phyloP scores from a whole-genome alignment of 2,329 filamentous ascomycete genomes.

The Pseudocercospora pini-densiflorae region DNA sequence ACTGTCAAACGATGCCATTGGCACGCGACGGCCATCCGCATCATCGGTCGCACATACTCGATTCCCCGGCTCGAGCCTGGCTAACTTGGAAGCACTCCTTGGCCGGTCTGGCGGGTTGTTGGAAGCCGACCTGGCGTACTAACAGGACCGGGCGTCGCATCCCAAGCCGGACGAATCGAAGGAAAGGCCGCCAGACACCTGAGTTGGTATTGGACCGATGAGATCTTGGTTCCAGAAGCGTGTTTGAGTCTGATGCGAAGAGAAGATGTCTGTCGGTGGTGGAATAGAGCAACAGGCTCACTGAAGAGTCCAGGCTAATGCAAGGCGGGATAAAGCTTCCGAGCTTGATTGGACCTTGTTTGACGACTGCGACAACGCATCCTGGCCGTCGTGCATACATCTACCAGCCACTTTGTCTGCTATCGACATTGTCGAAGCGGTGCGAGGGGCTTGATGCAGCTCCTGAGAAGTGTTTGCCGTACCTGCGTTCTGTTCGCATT shows the following conservation, averaged over 20 bases:
- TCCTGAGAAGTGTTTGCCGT: background rate
- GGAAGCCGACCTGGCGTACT: background rate
- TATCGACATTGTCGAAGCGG: conserved; percentile 8
- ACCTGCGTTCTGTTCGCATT: conserved; percentile 7
- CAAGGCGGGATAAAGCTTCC: background rate
- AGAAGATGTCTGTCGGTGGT: background rate
- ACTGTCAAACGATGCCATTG: background rate
- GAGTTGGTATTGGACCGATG: background rate
- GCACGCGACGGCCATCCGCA: background rate
- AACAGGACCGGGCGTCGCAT: background rate
- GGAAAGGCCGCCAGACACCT: background rate
- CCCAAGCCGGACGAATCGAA: background rate
- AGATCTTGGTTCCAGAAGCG: background rate
- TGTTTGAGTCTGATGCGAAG: conserved; percentile 1
- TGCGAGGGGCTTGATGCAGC: conserved; percentile 4
- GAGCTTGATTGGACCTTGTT: background rate
- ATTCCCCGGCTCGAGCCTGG: conserved; percentile 2
- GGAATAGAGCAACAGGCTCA: background rate
- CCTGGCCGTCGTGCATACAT: background rate
- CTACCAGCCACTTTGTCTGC: background rate
- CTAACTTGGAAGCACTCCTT: background rate
- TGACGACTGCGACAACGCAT: background rate
- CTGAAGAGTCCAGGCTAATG: background rate
- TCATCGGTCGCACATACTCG: background rate
- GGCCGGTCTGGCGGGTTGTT: conserved; percentile 5